A percentile compares a stretch with the other conserved stretches of the same genome.
Conservation (phyloP, 2,329 filamentous ascomycete genomes). For the Nigrospora sphaerica region DNA sequence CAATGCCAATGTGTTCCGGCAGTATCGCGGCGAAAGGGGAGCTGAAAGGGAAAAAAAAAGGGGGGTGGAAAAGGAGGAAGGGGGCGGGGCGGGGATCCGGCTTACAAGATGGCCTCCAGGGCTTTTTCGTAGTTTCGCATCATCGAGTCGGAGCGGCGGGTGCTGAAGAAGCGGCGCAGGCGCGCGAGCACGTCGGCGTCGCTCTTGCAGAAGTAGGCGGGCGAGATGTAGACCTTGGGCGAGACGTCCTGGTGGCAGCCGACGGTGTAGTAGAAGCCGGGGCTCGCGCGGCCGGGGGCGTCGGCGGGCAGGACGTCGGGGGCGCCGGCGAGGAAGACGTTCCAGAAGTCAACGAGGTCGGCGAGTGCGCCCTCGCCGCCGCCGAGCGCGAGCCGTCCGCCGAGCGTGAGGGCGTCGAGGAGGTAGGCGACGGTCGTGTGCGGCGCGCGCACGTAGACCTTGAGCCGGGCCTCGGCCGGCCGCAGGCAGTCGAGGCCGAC, state of each 20-base stretch:
- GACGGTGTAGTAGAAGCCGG: slow-evolving; percentile 1
- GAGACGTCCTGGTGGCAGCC: not conserved
- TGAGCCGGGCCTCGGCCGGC: not conserved
- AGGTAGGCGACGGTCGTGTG: not conserved
- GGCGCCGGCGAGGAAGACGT: not conserved
- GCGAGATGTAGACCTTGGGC: slow-evolving; percentile 2
- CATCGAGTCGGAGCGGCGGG: not conserved
- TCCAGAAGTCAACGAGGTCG: slow-evolving; percentile 1
- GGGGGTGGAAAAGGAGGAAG: too few species aligned
- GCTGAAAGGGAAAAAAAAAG: too few species aligned
- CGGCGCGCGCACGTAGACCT: slow-evolving; percentile 1
- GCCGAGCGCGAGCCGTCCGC: not conserved
- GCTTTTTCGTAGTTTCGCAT: slow-evolving; percentile 1
- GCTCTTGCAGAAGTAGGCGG: slow-evolving; percentile 2
- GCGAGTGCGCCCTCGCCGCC: not conserved
- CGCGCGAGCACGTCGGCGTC: slow-evolving; percentile 1
- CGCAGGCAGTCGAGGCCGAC: not conserved
- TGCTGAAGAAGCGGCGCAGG: slow-evolving; percentile 1
- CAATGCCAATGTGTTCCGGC: too few species aligned
- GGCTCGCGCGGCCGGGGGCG: not conserved
- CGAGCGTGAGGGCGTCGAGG: not conserved
- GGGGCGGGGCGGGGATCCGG: too few species aligned
- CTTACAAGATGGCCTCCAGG: not conserved
- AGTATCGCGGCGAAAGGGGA: too few species aligned
- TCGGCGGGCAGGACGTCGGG: not conserved